A percentile compares a stretch with the other conserved stretches of the same genome.
These are phyloP conservation scores for Aspergillus versicolor DNA, from an alignment of 2,329 filamentous ascomycete species.

Conservation along the genomic window DNA sequence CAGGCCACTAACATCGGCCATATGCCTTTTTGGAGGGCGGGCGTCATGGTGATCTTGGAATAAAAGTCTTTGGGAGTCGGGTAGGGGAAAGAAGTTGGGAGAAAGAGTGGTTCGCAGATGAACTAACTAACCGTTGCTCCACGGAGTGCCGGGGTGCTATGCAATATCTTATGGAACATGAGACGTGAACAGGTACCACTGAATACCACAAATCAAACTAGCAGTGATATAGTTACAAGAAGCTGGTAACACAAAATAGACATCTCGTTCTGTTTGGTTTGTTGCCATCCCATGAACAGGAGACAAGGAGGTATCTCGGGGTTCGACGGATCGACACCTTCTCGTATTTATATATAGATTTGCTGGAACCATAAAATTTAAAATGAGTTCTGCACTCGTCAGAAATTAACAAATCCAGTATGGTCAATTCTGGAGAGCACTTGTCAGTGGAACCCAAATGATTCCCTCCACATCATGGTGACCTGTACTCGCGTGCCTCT, in stretches of 20 bases:
- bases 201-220: background rate
- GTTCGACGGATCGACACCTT: slow-evolving; percentile 7
- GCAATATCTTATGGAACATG: background rate
- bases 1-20: background rate
- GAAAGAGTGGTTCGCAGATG: background rate
- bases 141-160: background rate
- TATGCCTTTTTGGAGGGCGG: background rate
- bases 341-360: slow-evolving; percentile 23
- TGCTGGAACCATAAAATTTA: slow-evolving; percentile 8
- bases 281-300: background rate
- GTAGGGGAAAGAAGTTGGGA: background rate
- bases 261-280: background rate
- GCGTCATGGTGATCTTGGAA: background rate
- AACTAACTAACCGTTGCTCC: background rate
- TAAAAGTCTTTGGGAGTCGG: background rate
- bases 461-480: background rate
- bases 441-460: background rate
- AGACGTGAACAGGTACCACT: background rate
- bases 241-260: background rate
- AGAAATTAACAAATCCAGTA: background rate
- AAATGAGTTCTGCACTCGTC: background rate
- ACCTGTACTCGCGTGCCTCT: too few relatives aligned
- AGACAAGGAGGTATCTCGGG: background rate
- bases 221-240: background rate
- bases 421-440: background rate